Percentiles rank a stretch among this genome's conserved stretches.
phyloP scores from a whole-genome alignment of 2,329 filamentous ascomycete genomes.

The Polytolypa hystricis region DNA sequence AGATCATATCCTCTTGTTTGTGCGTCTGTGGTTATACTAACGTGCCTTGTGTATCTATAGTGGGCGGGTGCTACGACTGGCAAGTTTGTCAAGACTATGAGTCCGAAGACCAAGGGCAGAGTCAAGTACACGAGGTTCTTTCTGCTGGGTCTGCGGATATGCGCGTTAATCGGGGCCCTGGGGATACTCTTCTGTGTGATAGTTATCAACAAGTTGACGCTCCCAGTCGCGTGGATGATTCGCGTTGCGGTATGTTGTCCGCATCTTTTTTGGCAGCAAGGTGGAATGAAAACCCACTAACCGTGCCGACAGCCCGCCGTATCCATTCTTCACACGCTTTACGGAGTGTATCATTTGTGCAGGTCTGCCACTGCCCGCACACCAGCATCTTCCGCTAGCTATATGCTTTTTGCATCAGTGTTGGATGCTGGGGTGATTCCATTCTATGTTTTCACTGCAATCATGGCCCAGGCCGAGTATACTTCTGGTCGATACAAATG shows the following conservation, averaged over 20 bases:
- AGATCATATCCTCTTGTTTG: no score
- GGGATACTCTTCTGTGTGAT: slow-evolving; percentile 68
- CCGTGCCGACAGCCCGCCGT: slow-evolving; percentile 72
- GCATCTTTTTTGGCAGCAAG: no score
- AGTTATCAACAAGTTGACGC: slow-evolving; percentile 57
- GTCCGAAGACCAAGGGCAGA: slow-evolving; percentile 54
- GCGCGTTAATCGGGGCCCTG: slow-evolving; percentile 57
- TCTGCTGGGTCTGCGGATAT: slow-evolving; percentile 57
- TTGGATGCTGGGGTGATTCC: slow-evolving; percentile 58
- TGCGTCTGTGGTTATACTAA: neutral
- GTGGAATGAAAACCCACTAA: slow-evolving; percentile 7
- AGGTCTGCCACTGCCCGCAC: slow-evolving; percentile 60
- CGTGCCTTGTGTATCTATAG: slow-evolving; percentile 16
- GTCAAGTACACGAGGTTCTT: slow-evolving; percentile 58
- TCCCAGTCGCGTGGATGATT: slow-evolving; percentile 61
- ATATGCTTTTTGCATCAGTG: slow-evolving; percentile 71
- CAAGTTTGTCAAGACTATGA: slow-evolving; percentile 55
- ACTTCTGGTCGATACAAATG: slow-evolving; percentile 41
- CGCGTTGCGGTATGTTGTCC: slow-evolving; percentile 63
- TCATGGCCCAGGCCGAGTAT: slow-evolving; percentile 44
- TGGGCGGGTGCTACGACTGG: slow-evolving; percentile 49
- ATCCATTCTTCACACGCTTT: slow-evolving; percentile 58
- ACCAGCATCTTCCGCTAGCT: slow-evolving; percentile 71
- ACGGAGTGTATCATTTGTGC: slow-evolving; percentile 70
- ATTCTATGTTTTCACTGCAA: slow-evolving; percentile 50